phyloP scores from a whole-genome alignment of 2,329 filamentous ascomycete species.

The Endocalyx cinctus region DNA sequence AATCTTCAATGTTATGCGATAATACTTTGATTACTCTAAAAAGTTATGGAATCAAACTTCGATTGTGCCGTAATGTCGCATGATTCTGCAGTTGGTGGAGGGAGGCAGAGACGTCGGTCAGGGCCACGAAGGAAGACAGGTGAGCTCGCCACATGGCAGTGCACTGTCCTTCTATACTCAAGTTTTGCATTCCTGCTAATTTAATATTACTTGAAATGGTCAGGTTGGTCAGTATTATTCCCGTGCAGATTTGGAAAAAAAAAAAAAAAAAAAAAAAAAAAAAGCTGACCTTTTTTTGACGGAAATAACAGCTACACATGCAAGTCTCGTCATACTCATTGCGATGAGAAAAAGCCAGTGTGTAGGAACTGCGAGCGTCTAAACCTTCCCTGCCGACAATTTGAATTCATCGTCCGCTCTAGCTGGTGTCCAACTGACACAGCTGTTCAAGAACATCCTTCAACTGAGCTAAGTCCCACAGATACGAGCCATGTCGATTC shows the following conservation, averaged over 20 bases:
- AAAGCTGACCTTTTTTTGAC: not conserved
- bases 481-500: not conserved
- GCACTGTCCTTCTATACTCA: not conserved
- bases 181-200: not conserved
- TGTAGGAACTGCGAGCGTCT: constrained; percentile 7
- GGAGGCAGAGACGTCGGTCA: constrained; percentile 1
- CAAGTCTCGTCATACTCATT: constrained; percentile 6
- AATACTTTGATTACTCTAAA: too few relatives aligned
- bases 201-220: not conserved
- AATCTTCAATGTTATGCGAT: too few relatives aligned
- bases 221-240: constrained; percentile 8
- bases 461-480: not conserved
- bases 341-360: constrained; percentile 7
- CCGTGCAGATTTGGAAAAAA: not conserved
- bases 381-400: constrained; percentile 2
- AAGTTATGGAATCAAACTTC: not conserved
- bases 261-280: too few relatives aligned
- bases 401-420: constrained; percentile 5
- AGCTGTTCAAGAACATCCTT: not conserved
- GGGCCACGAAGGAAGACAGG: constrained; percentile 1
- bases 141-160: not conserved
- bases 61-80: not conserved
- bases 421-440: constrained; percentile 1
- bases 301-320: constrained; percentile 2
- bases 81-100: not conserved